Conservation (phyloP, 768 basidiomycete genomes). For the Rhodosporidiobolus odoratus region DNA sequence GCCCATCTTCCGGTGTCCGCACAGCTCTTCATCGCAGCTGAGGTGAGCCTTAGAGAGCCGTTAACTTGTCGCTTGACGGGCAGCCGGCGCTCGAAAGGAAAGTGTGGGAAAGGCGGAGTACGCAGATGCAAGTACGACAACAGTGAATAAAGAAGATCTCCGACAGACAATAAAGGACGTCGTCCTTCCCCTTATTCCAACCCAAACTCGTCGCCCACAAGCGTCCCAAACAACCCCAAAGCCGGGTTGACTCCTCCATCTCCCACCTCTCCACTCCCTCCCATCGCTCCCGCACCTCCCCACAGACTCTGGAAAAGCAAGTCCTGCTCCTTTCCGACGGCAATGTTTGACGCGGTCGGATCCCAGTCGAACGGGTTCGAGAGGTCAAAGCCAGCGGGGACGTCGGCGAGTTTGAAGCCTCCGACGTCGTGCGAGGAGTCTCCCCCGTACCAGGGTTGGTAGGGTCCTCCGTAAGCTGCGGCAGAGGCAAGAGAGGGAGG, state of each 20-base stretch:
- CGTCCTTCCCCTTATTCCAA: neutral
- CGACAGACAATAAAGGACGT: neutral
- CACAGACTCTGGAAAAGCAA: constrained; percentile 35
- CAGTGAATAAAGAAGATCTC: neutral
- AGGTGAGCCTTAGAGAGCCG: too few species aligned
- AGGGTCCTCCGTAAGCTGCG: neutral
- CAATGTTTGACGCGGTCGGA: constrained; percentile 10
- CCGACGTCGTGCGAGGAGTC: neutral
- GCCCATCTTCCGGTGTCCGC: too few species aligned
- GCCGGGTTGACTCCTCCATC: constrained; percentile 23
- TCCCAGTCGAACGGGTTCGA: constrained; percentile 29
- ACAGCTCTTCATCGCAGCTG: too few species aligned
- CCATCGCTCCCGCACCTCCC: constrained; percentile 10
- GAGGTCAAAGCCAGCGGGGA: neutral
- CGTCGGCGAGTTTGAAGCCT: constrained; percentile 13
- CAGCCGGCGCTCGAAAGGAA: too few species aligned
- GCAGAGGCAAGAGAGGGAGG: neutral
- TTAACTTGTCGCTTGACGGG: too few species aligned
- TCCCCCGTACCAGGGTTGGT: neutral
- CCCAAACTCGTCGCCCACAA: constrained; percentile 24
- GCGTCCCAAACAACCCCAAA: constrained; percentile 30
- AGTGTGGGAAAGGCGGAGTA: neutral
- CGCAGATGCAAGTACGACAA: neutral
- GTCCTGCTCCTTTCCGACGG: constrained; percentile 34
- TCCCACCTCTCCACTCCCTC: constrained; percentile 2